phyloP scores from a whole-genome alignment of 164 flowering plant genomes.

The Nelumbo lutea region DNA sequence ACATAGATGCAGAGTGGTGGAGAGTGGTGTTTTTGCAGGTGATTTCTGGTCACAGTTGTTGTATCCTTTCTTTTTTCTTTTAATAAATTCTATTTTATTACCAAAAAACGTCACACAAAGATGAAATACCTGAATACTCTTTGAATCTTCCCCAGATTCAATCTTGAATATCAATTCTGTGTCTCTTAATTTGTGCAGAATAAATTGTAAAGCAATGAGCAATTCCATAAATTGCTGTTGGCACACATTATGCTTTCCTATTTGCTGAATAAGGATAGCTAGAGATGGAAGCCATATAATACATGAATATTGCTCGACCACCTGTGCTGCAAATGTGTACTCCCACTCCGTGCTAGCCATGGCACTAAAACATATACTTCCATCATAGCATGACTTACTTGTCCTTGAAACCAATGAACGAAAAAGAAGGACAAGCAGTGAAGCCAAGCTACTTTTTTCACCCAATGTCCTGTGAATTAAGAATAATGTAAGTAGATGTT shows the following conservation, averaged over 20 bases:
- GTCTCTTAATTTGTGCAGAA: slow-evolving; percentile 55
- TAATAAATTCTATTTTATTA: too few species aligned
- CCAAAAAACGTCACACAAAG: neutral
- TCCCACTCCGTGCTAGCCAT: slow-evolving; percentile 57
- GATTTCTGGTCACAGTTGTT: too few species aligned
- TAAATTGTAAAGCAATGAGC: slow-evolving; percentile 46
- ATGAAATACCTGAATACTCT: slow-evolving; percentile 52
- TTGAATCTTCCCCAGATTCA: slow-evolving; percentile 44
- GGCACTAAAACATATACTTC: slow-evolving; percentile 11
- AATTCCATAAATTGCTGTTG: slow-evolving; percentile 33
- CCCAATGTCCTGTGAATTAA: slow-evolving; percentile 61
- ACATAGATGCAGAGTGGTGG: too few species aligned
- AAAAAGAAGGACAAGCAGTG: slow-evolving; percentile 68
- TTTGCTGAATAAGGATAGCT: slow-evolving; percentile 41
- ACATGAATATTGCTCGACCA: slow-evolving; percentile 75
- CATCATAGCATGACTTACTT: slow-evolving; percentile 16
- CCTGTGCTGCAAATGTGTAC: slow-evolving; percentile 50
- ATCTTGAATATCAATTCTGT: slow-evolving; percentile 64
- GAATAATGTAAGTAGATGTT: slow-evolving; percentile 8
- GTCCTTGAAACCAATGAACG: slow-evolving; percentile 52
- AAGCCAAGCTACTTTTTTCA: slow-evolving; percentile 51
- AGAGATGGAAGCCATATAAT: slow-evolving; percentile 86
- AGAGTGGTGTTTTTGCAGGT: too few species aligned
- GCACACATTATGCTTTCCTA: slow-evolving; percentile 20
- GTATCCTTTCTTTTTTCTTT: too few species aligned